These are phyloP conservation scores for Edaphochlamys debaryana DNA, from an alignment of 139 green algal genomes.

Conservation along the genomic window DNA sequence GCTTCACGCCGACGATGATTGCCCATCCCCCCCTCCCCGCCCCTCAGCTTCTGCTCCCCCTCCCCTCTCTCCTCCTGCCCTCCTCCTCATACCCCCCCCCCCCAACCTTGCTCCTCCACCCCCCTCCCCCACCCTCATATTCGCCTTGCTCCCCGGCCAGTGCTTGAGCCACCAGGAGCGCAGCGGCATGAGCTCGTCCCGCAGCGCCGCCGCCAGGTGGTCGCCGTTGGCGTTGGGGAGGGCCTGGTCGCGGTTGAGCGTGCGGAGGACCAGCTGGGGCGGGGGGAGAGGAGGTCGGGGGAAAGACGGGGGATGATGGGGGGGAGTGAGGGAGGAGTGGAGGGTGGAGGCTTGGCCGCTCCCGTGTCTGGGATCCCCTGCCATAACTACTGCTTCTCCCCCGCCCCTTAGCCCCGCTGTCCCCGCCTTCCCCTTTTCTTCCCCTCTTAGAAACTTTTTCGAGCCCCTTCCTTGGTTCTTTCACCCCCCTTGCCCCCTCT, in stretches of 20 bases:
- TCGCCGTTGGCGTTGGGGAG: constrained; percentile 70
- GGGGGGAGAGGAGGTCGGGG: background rate
- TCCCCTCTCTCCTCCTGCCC: too few species aligned
- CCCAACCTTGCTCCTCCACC: background rate
- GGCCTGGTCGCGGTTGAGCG: constrained; percentile 67
- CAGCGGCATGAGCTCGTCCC: constrained; percentile 73
- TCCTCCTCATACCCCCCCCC: too few species aligned
- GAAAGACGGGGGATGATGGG: background rate
- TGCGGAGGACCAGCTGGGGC: constrained; percentile 73
- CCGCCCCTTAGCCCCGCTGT: too few species aligned
- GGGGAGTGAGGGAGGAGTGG: background rate
- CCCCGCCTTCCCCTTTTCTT: too few species aligned
- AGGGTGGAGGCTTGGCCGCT: background rate
- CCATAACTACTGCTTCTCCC: too few species aligned
- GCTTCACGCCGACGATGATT: too few species aligned
- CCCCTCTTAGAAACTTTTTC: too few species aligned
- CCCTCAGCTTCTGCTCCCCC: too few species aligned
- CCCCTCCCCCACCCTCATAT: constrained; percentile 50
- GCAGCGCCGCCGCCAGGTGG: constrained; percentile 60
- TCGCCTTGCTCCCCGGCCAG: constrained; percentile 36
- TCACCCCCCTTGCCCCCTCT: too few species aligned
- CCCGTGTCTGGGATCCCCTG: too few species aligned
- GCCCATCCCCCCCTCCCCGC: too few species aligned
- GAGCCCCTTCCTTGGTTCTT: too few species aligned
- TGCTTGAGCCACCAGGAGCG: constrained; percentile 40